phyloP scores from a whole-genome alignment of 2,329 filamentous ascomycete species.

The Pseudogymnoascus sp. region DNA sequence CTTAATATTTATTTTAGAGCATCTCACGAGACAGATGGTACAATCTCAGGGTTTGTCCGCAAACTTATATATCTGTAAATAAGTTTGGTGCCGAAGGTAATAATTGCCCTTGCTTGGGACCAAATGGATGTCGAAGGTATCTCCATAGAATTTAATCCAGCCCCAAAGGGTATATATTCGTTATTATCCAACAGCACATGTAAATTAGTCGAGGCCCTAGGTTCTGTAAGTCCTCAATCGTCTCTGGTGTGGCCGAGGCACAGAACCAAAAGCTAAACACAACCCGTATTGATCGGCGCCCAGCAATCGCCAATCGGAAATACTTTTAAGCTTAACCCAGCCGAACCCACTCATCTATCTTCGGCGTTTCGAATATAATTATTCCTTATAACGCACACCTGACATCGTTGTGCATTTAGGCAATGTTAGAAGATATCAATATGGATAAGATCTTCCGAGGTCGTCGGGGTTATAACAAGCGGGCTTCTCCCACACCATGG shows the following conservation, averaged over 20 bases:
- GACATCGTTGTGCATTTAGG: background rate
- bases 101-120: background rate
- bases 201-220: background rate
- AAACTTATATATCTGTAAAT: background rate
- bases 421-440: background rate
- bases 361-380: slow-evolving; percentile 5
- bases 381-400: slow-evolving; percentile 1
- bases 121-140: background rate
- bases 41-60: background rate
- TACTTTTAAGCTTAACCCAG: slow-evolving; percentile 1
- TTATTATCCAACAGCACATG: background rate
- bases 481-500: background rate
- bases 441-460: background rate
- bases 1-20: background rate
- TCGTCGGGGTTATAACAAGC: background rate
- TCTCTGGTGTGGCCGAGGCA: background rate
- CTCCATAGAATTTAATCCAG: background rate
- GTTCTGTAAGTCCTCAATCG: background rate
- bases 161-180: background rate
- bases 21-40: background rate
- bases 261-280: background rate
- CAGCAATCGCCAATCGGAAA: background rate
- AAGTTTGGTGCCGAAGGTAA: no score
- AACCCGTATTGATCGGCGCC: background rate
- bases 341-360: background rate